Evolutionary conservation across 2,329 filamentous ascomycete species (phyloP).

Genomic region (Scytalidium sp.): DNA sequence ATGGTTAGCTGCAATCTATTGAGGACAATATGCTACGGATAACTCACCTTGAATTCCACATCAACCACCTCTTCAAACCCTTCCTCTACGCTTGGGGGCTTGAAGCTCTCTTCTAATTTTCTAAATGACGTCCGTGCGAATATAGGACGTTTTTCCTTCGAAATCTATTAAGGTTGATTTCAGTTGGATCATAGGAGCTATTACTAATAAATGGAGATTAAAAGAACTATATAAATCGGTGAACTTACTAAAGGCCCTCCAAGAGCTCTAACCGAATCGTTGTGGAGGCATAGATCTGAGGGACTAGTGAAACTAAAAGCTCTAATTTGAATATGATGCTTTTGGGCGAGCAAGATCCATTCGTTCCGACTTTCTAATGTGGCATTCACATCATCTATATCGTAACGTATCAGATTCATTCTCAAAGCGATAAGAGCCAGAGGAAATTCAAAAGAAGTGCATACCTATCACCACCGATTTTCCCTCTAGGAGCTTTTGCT

Average conservation of each 20-base stretch:
- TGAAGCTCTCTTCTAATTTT: too few species aligned
- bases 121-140: too few species aligned
- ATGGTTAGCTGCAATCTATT: background rate
- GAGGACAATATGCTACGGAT: background rate
- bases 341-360: background rate
- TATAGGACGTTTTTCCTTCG: too few species aligned
- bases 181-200: background rate
- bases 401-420: too few species aligned
- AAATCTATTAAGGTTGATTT: background rate
- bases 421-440: too few species aligned
- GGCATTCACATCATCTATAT: background rate
- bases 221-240: too few species aligned
- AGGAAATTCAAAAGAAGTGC: too few species aligned
- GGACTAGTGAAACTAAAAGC: background rate
- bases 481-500: too few species aligned
- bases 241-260: background rate
- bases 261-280: background rate
- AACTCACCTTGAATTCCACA: background rate
- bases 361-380: background rate
- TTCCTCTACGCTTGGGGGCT: too few species aligned
- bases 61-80: too few species aligned
- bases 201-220: background rate
- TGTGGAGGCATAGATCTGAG: background rate
- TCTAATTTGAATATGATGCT: background rate
- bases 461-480: too few species aligned